These are phyloP conservation scores for Rhizopogon hawkerae DNA, from an alignment of 1,284 basidiomycete species.

Conservation along the genomic window DNA sequence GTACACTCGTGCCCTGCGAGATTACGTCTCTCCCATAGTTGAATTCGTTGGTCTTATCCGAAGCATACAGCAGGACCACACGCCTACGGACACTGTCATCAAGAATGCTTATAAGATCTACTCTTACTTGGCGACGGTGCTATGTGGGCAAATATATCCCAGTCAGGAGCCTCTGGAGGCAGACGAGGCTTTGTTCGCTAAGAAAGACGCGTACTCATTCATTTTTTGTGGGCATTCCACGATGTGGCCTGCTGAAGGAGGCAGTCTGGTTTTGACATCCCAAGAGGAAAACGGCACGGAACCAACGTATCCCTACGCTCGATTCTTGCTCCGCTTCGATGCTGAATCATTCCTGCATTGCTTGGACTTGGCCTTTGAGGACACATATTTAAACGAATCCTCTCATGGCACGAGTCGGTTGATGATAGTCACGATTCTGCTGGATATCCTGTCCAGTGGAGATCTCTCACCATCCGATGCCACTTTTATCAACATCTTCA, in stretches of 20 bases:
- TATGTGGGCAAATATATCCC: slow-evolving; percentile 86
- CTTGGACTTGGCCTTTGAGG: slow-evolving; percentile 92
- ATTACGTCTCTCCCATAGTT: slow-evolving; percentile 86
- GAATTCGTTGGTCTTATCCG: slow-evolving; percentile 75
- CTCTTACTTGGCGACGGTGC: slow-evolving; percentile 78
- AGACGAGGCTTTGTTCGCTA: slow-evolving; percentile 55
- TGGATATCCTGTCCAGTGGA: slow-evolving; percentile 65
- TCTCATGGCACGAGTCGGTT: slow-evolving; percentile 65
- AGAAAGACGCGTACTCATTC: slow-evolving; percentile 69
- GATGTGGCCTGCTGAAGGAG: slow-evolving; percentile 73
- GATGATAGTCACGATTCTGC: slow-evolving; percentile 75
- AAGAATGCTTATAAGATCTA: slow-evolving; percentile 89
- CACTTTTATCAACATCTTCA: slow-evolving; percentile 90
- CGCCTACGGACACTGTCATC: slow-evolving; percentile 16
- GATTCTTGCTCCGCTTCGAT: slow-evolving; percentile 81
- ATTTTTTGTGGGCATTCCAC: slow-evolving; percentile 77
- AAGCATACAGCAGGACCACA: slow-evolving; percentile 26
- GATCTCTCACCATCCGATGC: slow-evolving; percentile 53
- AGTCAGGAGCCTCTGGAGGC: slow-evolving; percentile 62
- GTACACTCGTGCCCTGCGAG: slow-evolving; percentile 80
- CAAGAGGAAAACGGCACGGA: slow-evolving; percentile 64
- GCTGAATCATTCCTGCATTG: slow-evolving; percentile 92
- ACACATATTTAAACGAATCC: slow-evolving; percentile 81
- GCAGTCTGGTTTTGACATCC: slow-evolving; percentile 64
- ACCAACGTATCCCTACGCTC: slow-evolving; percentile 84